A percentile compares a stretch with the other conserved stretches of the same genome.
These are phyloP conservation scores for Solanum corneliomulleri DNA, from an alignment of 257 asterid genomes.

Conservation along the genomic window DNA sequence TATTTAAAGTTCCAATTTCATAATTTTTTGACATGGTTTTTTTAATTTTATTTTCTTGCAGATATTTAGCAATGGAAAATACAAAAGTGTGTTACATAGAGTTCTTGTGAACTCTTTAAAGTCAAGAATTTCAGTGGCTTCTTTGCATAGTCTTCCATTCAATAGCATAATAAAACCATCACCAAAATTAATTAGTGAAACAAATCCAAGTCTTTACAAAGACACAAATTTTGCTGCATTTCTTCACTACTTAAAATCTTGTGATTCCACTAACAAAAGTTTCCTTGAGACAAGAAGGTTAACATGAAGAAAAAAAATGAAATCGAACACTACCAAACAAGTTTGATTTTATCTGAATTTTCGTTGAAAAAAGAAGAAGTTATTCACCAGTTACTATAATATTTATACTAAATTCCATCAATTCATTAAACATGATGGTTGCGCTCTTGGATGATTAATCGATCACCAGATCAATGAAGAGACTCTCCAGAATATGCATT, in stretches of 20 bases:
- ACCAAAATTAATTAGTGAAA: slow-evolving; percentile 26
- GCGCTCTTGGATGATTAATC: too few relatives aligned
- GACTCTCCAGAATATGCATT: not conserved
- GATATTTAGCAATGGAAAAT: slow-evolving; percentile 87
- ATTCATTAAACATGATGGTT: too few relatives aligned
- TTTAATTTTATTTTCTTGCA: slow-evolving; percentile 3
- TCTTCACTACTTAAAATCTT: slow-evolving; percentile 30
- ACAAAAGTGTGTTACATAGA: slow-evolving; percentile 77
- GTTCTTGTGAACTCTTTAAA: slow-evolving; percentile 47
- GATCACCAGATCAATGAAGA: too few relatives aligned
- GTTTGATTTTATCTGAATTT: not conserved
- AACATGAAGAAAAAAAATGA: not conserved
- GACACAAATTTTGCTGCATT: slow-evolving; percentile 63
- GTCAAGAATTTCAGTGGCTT: slow-evolving; percentile 62
- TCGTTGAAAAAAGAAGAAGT: not conserved
- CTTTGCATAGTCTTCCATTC: slow-evolving; percentile 61
- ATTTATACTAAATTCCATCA: not conserved
- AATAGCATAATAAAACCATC: slow-evolving; percentile 48
- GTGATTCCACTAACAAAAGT: slow-evolving; percentile 48
- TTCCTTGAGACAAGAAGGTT: slow-evolving; percentile 64
- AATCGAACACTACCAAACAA: not conserved
- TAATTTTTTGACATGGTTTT: not conserved
- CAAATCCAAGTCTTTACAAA: slow-evolving; percentile 52
- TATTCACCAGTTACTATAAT: not conserved
- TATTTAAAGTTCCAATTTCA: not conserved